These are phyloP conservation scores for Xylaria sp. DNA, from an alignment of 2,329 filamentous ascomycete genomes.

Conservation along the genomic window DNA sequence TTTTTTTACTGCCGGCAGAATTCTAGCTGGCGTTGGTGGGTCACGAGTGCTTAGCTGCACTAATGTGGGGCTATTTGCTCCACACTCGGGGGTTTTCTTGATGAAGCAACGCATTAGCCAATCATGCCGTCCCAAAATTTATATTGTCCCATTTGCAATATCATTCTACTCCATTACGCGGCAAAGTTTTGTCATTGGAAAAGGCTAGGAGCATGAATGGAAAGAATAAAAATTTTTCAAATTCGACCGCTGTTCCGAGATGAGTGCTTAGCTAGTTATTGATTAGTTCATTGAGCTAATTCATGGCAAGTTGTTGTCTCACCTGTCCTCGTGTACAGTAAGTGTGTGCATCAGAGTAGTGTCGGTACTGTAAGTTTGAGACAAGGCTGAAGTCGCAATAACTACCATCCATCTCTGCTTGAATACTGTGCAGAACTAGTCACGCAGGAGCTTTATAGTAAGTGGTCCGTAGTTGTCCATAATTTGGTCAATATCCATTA, in stretches of 20 bases:
- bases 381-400: neutral
- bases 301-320: neutral
- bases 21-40: constrained; percentile 31
- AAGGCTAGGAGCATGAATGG: constrained; percentile 16
- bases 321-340: neutral
- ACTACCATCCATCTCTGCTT: too few species aligned
- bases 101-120: constrained; percentile 2
- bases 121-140: constrained; percentile 3
- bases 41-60: constrained; percentile 15
- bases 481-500: neutral
- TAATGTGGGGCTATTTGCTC: neutral
- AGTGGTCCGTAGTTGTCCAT: too few species aligned
- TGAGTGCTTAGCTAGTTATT: neutral
- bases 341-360: too few species aligned
- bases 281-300: neutral
- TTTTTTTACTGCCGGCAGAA: constrained; percentile 38
- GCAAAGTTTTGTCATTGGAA: constrained; percentile 17
- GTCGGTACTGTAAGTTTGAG: neutral
- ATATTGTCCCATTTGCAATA: constrained; percentile 13
- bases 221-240: constrained; percentile 21
- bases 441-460: neutral
- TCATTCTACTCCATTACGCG: constrained; percentile 8
- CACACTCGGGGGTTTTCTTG: neutral
- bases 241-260: neutral
- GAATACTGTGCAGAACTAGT: neutral